phyloP scores from a whole-genome alignment of 352 stramenopile genomes.

The Phytophthora europaea region DNA sequence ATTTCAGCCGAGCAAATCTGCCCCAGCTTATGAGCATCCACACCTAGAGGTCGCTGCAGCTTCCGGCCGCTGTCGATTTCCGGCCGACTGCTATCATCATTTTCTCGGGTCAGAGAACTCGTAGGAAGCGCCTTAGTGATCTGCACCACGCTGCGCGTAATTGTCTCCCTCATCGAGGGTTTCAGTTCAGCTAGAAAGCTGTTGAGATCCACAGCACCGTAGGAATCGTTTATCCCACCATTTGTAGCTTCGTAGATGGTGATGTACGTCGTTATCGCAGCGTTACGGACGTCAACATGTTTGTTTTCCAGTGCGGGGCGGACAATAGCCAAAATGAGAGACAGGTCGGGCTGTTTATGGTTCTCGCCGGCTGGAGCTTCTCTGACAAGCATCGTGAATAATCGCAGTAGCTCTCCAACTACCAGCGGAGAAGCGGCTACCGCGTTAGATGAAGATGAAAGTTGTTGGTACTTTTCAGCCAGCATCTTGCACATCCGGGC shows the following conservation, averaged over 20 bases:
- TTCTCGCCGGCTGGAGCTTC: conserved; percentile 31
- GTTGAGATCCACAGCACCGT: conserved; percentile 65
- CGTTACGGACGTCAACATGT: conserved; percentile 84
- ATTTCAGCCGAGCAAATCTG: conserved; percentile 65
- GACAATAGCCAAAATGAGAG: conserved; percentile 58
- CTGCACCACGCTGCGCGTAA: conserved; percentile 79
- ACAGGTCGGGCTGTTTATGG: conserved; percentile 42
- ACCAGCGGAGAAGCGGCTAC: conserved; percentile 62
- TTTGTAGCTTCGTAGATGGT: conserved; percentile 82
- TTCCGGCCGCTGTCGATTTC: conserved; percentile 66
- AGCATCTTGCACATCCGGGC: conserved; percentile 74
- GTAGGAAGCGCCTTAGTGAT: conserved; percentile 55
- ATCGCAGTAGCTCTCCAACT: conserved; percentile 65
- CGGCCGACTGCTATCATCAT: conserved; percentile 25
- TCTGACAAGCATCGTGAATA: conserved; percentile 74
- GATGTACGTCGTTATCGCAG: conserved; percentile 70
- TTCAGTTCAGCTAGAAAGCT: conserved; percentile 72
- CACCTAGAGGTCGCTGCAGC: conserved; percentile 54
- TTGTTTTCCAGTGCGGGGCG: conserved; percentile 80
- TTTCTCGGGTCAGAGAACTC: conserved; percentile 14
- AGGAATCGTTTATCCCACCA: conserved; percentile 40
- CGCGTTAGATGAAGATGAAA: conserved; percentile 38
- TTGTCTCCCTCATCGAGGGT: conserved; percentile 75
- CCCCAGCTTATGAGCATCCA: conserved; percentile 71
- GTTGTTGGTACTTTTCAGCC: conserved; percentile 61